Evolutionary conservation across 495 filamentous ascomycete species (phyloP), one percentile per base, ranked within the genome.

Genomic region (Trichoderma virens): DNA sequence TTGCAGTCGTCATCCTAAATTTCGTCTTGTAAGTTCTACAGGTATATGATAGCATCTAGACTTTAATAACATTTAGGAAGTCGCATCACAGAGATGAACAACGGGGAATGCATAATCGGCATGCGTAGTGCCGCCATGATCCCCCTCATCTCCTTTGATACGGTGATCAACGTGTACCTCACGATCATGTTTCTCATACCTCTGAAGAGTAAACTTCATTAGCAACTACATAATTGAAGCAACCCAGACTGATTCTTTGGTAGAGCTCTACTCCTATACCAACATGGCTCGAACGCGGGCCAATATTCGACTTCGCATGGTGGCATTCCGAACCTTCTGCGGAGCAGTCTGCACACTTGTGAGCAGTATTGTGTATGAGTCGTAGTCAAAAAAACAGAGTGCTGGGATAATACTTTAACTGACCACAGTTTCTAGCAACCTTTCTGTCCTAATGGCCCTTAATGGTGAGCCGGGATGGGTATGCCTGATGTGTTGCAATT

Each of bases 401-500:
- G 9, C 43, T 23, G 18, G 2, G 43, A 47, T 23, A 23, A 6
- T 45, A n/a, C 39, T 25, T 27, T 7, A n/a, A 32, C 20, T 4
- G 3, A 41, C 25, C 31, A 47, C 20, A 1, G 20, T n/a, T 60
- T 45, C 9, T 32, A 82, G 79, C n/a, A 85, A 85, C 69, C 70
- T 85, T 8, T 75, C 78, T 11, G 73, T 82, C 0, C 72, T 83
- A 20, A 78, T 80, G 73, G 75, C 72, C 0, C 75, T 83, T 11
- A 70, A 79, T 39, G 81, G 82, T 41, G 82, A 85, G 64, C 82
- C 77, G 4, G 81, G 77, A 32, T 85, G 82, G 82, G 76, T 83
- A 13, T 85, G 78, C 67, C 71, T 85, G 38, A 82, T 82, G 76
- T 82, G 79, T 65, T 85, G 81, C 66, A 83, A 83, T 67, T 76